These are phyloP conservation scores for Escallonia herrerae DNA, from an alignment of 129 eudicot species.

Conservation along the genomic window DNA sequence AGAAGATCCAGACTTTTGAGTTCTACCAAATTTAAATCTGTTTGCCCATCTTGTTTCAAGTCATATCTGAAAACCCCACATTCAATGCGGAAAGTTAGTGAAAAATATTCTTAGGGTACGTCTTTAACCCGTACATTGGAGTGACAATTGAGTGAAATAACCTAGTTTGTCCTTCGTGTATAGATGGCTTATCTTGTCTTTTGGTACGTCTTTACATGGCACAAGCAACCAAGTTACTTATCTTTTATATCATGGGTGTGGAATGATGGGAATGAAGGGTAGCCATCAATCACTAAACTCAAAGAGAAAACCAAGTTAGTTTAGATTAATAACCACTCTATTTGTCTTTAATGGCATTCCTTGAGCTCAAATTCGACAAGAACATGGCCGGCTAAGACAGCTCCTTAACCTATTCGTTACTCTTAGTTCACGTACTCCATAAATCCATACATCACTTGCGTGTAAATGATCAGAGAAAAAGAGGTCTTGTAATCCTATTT, in stretches of 20 bases:
- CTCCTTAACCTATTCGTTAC: constrained; percentile 52
- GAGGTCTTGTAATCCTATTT: too few species aligned
- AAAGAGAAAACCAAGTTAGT: constrained; percentile 21
- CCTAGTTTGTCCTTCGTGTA: constrained; percentile 26
- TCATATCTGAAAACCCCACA: too few species aligned
- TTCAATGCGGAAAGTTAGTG: too few species aligned
- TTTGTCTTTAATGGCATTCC: constrained; percentile 31
- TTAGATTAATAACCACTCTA: constrained; percentile 9
- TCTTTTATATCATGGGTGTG: constrained; percentile 14
- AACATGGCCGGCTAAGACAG: constrained; percentile 65
- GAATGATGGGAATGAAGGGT: constrained; percentile 37
- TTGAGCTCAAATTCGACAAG: constrained; percentile 38
- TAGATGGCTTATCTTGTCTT: constrained; percentile 46
- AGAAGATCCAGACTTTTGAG: too few species aligned
- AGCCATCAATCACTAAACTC: constrained; percentile 30
- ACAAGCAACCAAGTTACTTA: constrained; percentile 24
- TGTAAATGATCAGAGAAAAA: too few species aligned
- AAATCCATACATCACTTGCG: too few species aligned
- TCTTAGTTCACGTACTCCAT: constrained; percentile 9
- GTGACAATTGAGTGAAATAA: constrained; percentile 12
- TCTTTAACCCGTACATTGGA: background rate
- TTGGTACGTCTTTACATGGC: constrained; percentile 32
- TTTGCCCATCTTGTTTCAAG: too few species aligned
- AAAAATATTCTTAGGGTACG: too few species aligned
- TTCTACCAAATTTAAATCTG: too few species aligned